Conservation (phyloP, 1,284 basidiomycete genomes). For the Ceratorhiza oryzae-sativae region DNA sequence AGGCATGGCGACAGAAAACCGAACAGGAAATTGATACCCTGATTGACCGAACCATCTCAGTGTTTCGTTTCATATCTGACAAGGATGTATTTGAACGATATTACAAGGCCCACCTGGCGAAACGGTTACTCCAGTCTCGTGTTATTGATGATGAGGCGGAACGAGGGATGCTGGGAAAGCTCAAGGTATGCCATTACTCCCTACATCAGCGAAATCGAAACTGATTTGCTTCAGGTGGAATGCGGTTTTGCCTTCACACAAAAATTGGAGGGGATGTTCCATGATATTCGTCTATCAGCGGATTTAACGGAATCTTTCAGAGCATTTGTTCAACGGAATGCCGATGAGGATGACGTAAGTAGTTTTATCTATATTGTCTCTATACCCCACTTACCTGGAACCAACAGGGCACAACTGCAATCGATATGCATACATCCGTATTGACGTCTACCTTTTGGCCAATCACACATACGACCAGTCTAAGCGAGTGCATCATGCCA, state of each 20-base stretch:
- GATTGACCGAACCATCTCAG: conserved; percentile 92
- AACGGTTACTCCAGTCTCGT: conserved; percentile 84
- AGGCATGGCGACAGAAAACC: conserved; percentile 71
- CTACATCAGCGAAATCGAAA: not conserved
- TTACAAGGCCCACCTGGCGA: conserved; percentile 96
- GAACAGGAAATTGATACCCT: conserved; percentile 90
- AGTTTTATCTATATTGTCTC: conserved; percentile 49
- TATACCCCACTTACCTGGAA: not conserved
- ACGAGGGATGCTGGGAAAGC: conserved; percentile 95
- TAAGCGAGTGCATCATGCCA: conserved; percentile 64
- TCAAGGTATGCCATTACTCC: conserved; percentile 62
- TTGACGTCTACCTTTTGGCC: conserved; percentile 97
- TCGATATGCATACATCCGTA: conserved; percentile 79
- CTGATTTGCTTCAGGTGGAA: conserved; percentile 61
- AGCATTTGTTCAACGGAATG: conserved; percentile 68
- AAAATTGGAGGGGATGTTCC: conserved; percentile 99
- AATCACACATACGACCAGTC: conserved; percentile 57
- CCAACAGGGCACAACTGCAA: conserved; percentile 58
- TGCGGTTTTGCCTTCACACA: conserved; percentile 97
- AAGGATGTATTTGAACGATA: conserved; percentile 99
- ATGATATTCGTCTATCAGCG: conserved; percentile 91
- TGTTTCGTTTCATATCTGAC: conserved; percentile 94
- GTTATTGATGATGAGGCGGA: conserved; percentile 98
- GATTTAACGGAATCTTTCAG: conserved; percentile 68
- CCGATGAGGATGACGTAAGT: conserved; percentile 60